A percentile compares a stretch with the other conserved stretches of the same genome.
Evolutionary conservation across 805 yeast genomes (phyloP).

Genomic region (Candida saitoana): DNA sequence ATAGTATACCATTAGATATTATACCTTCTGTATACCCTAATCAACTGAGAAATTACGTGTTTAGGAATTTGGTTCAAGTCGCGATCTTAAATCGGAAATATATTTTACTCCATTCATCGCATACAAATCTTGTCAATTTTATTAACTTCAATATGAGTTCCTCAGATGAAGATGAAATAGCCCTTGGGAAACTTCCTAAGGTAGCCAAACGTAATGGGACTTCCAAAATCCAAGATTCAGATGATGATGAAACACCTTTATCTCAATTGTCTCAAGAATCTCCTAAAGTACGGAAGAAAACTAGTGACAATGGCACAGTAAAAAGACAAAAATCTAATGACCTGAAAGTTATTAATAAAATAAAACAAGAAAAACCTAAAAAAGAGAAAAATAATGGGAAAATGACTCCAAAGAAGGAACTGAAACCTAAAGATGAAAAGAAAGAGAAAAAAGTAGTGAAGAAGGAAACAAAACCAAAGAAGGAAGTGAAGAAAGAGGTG

Average conservation of each 20-base stretch:
- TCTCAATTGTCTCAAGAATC: constrained; percentile 7
- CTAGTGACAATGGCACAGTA: not conserved
- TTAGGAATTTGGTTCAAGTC: too few species aligned
- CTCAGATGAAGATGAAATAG: constrained; percentile 19
- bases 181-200: constrained; percentile 15
- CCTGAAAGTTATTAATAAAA: constrained; percentile 4
- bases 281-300: not conserved
- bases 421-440: constrained; percentile 6
- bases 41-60: too few species aligned
- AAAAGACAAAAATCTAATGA: constrained; percentile 1
- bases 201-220: not conserved
- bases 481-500: not conserved
- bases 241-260: constrained; percentile 14
- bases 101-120: not conserved
- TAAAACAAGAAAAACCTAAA: constrained; percentile 2
- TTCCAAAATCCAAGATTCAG: constrained; percentile 6
- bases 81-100: not conserved
- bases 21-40: too few species aligned
- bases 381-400: constrained; percentile 3
- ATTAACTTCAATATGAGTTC: too few species aligned
- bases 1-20: too few species aligned
- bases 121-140: too few species aligned
- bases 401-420: constrained; percentile 6
- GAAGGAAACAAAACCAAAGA: not conserved
- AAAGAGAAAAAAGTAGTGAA: not conserved